Conservation (phyloP, 441 rosid species). For the Syzygium syzygioides region DNA sequence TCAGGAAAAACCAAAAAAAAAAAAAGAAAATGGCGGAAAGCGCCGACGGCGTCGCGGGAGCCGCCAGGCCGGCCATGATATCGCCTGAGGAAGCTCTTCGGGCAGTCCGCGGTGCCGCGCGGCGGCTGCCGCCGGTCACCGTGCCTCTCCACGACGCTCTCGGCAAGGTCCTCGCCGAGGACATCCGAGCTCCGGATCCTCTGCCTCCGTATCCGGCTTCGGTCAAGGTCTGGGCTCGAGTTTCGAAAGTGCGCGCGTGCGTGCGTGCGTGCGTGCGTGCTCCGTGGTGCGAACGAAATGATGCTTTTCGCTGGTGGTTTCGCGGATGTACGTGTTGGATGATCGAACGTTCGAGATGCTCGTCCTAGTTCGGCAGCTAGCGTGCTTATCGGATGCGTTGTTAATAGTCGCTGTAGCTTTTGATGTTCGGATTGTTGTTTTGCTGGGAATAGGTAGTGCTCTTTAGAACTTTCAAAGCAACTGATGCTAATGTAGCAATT, state of each 20-base stretch:
- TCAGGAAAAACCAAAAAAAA: background rate
- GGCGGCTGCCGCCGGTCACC: slow-evolving; percentile 47
- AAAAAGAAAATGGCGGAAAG: slow-evolving; percentile 6
- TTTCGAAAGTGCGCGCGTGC: background rate
- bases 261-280: background rate
- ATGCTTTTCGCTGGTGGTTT: background rate
- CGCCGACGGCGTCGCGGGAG: background rate
- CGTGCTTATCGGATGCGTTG: background rate
- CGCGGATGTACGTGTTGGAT: background rate
- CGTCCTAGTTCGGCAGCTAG: background rate
- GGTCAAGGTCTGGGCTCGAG: slow-evolving; percentile 38
- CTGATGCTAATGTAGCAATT: background rate
- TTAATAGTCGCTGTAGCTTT: background rate
- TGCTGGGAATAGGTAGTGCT: background rate
- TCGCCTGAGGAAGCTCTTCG: slow-evolving; percentile 60
- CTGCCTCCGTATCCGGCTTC: slow-evolving; percentile 95
- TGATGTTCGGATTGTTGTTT: background rate
- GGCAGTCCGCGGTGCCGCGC: slow-evolving; percentile 43
- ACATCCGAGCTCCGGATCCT: slow-evolving; percentile 77
- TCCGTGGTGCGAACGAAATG: background rate
- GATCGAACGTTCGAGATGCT: background rate
- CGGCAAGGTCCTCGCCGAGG: slow-evolving; percentile 80
- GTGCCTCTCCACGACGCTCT: slow-evolving; percentile 61
- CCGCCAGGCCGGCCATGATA: slow-evolving; percentile 31
- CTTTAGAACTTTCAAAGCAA: background rate